Evolutionary conservation across 2,329 filamentous ascomycete species (phyloP), one percentile per base, ranked within the genome.

Genomic region (Alternaria alternata): DNA sequence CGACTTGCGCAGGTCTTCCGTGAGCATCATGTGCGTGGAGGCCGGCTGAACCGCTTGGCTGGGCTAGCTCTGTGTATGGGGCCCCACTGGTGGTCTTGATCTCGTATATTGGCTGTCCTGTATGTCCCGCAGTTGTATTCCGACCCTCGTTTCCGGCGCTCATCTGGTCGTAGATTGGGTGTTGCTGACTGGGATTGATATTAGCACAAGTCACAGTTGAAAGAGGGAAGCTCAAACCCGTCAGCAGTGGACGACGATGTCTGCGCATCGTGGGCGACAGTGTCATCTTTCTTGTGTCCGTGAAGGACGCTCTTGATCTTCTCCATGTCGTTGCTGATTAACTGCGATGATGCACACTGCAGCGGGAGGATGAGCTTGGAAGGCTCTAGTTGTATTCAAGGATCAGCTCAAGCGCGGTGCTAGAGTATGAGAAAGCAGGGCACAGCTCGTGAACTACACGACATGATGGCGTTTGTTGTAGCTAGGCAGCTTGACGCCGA

Each of bases 241-340:
- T 53, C 57, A 46, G 62, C 44, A 14, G 67, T 65, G 54, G 68
- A 62, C n/a, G 67, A 57, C 42, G 58, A 44, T 39, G 54, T 51
- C 34, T 62, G 67, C 52, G 63, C 56, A 42, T 68, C 61, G 36
- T 68, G 61, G n/a, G 62, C 62, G 14, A 48, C 64, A 49, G 74
- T 65, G 43, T 74, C 71, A 51, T 78, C 75, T 57, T 79, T 69
- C 61, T 75, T 67, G 62, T 81, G 64, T 46, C 60, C 62, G 41
- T 53, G 51, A 22, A 82, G 69, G 54, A 82, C 70, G 65, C 74
- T 77, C 76, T 81, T 82, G 56, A 83, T 67, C 72, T 81, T 81
- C 57, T 82, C 76, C 81, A 82, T 82, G 57, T 41, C 63, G 66
- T 20, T 54, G 39, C 32, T 38, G 49, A 48, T 53, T 38, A 16